A percentile compares a stretch with the other conserved stretches of the same genome.
phyloP scores from a whole-genome alignment of 495 filamentous ascomycete genomes.

The Aspergillus wentii region DNA sequence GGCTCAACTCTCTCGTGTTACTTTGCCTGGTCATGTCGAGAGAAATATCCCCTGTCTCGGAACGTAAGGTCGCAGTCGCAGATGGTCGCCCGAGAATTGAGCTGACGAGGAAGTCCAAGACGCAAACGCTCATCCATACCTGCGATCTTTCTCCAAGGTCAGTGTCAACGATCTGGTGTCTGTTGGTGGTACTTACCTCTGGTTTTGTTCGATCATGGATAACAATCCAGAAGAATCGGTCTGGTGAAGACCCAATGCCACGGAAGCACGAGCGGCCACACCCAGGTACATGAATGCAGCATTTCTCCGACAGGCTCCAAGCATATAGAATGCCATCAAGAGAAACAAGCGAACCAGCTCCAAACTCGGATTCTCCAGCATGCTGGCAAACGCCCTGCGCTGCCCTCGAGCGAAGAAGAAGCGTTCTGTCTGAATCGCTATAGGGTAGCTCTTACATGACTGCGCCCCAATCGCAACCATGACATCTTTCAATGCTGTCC shows the following conservation, averaged over 20 bases:
- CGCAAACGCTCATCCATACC: slow-evolving; percentile 41
- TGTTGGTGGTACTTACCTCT: slow-evolving; percentile 16
- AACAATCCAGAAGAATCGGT: slow-evolving; percentile 12
- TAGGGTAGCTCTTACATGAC: slow-evolving; percentile 19
- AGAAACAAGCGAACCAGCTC: slow-evolving; percentile 35
- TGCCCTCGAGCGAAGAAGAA: slow-evolving; percentile 39
- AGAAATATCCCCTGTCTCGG: slow-evolving; percentile 11
- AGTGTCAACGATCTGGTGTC: too few species aligned
- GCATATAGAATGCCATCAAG: slow-evolving; percentile 44
- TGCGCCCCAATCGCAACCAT: slow-evolving; percentile 42
- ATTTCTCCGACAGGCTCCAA: slow-evolving; percentile 43
- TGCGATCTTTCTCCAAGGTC: slow-evolving; percentile 25
- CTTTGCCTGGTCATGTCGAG: background rate
- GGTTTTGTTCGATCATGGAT: slow-evolving; percentile 10
- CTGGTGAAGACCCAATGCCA: slow-evolving; percentile 36
- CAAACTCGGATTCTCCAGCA: slow-evolving; percentile 39
- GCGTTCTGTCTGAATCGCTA: slow-evolving; percentile 17
- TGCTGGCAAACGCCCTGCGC: slow-evolving; percentile 27
- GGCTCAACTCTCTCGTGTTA: slow-evolving; percentile 6
- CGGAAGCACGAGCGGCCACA: slow-evolving; percentile 37
- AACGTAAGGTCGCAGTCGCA: slow-evolving; percentile 24
- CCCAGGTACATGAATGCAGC: slow-evolving; percentile 47
- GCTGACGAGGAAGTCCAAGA: slow-evolving; percentile 38
- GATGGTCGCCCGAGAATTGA: slow-evolving; percentile 39
- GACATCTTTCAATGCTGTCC: slow-evolving; percentile 27